Evolutionary conservation across 2,329 filamentous ascomycete genomes (phyloP), one percentile per base, ranked within the genome.

Genomic region (Penicillium sp.): DNA sequence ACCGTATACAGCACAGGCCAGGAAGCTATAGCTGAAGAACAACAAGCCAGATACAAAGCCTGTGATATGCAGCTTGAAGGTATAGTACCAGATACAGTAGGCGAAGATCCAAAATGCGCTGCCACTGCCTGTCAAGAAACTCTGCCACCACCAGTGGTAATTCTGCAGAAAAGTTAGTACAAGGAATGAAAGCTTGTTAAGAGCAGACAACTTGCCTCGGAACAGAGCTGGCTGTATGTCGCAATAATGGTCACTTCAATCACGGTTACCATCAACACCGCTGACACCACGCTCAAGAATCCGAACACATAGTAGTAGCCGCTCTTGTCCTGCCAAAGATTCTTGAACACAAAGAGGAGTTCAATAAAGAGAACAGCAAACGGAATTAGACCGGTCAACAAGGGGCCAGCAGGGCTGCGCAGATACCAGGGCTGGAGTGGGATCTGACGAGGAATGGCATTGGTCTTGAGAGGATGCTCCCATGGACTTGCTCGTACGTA

Each of bases 251-350:
- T 92, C 47, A 92, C 89, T 74, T 94, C 89, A 61, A 89, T 84
- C 28, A 95, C 84, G 0, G 89, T 90, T 39, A 94, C 72, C 28
- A 90, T 79, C 8, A 94, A 74, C 52, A 94, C 87, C 10, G 83
- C 75, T 23, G 80, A 85, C 9, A 94, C 87, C 15, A 90, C 84
- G 7, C 86, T 85, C 58, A 94, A 73, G 75, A 93, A 95, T 10
- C 90, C 90, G 68, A 94, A 95, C 21, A 95, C 86, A 71, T 95
- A 95, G 74, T 95, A 95, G 72, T 92, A 95, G 6, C 89, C 89
- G 65, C 85, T 90, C 77, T 95, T 95, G 73, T 95, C 90, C 70
- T 92, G 87, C 88, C 90, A 94, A 31, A 95, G 72, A 45, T 87
- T 91, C 74, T 90, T 89, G 73, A 95, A 94, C 45, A 94, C 86